Percentiles rank a stretch among this genome's conserved stretches.
Evolutionary conservation across 2,329 filamentous ascomycete species (phyloP).

Genomic region (Fusarium tanahbumbuense): DNA sequence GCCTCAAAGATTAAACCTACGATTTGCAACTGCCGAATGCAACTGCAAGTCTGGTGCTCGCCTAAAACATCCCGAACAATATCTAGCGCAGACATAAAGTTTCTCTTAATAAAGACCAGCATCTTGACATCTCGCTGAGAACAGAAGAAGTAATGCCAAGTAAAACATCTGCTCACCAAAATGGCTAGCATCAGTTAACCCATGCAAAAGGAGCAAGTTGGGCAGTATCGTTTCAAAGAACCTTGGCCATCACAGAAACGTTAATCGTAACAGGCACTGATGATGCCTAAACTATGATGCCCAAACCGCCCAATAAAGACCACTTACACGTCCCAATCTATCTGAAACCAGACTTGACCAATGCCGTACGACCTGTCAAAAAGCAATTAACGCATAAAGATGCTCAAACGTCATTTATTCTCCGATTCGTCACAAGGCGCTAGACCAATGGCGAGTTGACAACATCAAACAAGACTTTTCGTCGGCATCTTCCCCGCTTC

Average conservation of each 20-base stretch:
- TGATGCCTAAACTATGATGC: background rate
- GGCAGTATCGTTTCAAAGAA: background rate
- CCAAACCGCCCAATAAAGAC: background rate
- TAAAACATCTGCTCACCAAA: background rate
- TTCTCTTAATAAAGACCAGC: background rate
- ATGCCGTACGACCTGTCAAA: background rate
- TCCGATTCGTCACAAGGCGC: constrained; percentile 8
- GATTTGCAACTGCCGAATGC: background rate
- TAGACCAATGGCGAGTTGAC: background rate
- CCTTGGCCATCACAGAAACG: background rate
- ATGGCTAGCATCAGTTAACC: background rate
- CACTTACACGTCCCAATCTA: background rate
- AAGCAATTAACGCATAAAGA: background rate
- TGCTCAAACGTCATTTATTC: background rate
- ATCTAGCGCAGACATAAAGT: background rate
- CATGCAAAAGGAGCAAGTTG: no score
- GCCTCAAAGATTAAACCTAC: background rate
- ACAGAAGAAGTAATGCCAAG: background rate
- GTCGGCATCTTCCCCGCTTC: background rate
- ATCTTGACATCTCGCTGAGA: background rate
- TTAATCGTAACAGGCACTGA: background rate
- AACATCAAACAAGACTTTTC: constrained; percentile 9
- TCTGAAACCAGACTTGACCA: background rate
- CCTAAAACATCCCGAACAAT: background rate
- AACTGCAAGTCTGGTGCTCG: background rate